These are phyloP conservation scores for Cephaloascus fragrans DNA, from an alignment of 805 yeast genomes.

Conservation along the genomic window DNA sequence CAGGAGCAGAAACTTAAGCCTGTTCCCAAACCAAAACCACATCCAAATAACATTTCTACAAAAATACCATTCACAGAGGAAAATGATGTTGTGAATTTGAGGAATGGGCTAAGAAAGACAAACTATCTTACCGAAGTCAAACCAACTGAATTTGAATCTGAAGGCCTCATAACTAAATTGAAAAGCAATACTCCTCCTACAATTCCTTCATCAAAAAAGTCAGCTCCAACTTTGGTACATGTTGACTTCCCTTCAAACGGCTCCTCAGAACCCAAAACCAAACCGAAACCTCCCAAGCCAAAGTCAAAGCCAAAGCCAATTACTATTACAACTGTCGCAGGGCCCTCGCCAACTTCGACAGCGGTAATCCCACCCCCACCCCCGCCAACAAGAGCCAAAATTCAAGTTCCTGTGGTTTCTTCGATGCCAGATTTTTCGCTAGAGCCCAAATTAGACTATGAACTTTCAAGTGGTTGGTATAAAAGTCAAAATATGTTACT, in stretches of 20 bases:
- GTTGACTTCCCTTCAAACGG: too few relatives aligned
- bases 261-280: constrained; percentile 1
- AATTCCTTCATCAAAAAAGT: constrained; percentile 1
- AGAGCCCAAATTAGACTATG: constrained; percentile 29
- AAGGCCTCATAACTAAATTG: too few relatives aligned
- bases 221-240: too few relatives aligned
- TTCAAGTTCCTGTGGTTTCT: constrained; percentile 13
- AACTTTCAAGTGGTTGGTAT: constrained; percentile 38
- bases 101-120: not conserved
- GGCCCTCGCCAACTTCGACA: constrained; percentile 4
- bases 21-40: constrained; percentile 6
- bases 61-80: not conserved
- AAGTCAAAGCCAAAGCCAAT: constrained; percentile 1
- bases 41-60: constrained; percentile 1
- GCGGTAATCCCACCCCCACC: constrained; percentile 18
- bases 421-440: constrained; percentile 8
- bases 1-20: constrained; percentile 1
- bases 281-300: not conserved
- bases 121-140: not conserved
- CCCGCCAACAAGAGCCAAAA: constrained; percentile 17
- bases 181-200: constrained; percentile 20
- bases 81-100: not conserved
- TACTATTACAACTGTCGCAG: constrained; percentile 5
- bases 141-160: too few relatives aligned
- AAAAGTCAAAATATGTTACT: constrained; percentile 16